Conservation (phyloP, 495 filamentous ascomycete species). For the Cryomyces minteri region DNA sequence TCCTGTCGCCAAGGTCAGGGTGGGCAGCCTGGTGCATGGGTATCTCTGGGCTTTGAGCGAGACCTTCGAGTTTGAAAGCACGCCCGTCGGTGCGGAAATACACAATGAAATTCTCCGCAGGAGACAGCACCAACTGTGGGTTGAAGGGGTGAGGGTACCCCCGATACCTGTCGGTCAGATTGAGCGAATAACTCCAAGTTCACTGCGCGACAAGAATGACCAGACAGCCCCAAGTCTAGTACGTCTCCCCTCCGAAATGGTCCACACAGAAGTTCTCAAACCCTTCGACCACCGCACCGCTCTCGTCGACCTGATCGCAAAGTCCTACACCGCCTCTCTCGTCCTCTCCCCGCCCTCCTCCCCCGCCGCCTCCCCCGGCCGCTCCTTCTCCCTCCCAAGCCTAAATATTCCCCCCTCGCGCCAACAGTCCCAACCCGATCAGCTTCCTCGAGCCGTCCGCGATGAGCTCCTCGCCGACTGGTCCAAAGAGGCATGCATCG, state of each 20-base stretch:
- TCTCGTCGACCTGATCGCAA: slow-evolving; percentile 54
- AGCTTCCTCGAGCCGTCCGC: slow-evolving; percentile 34
- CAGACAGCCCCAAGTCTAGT: no score
- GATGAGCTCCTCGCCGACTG: slow-evolving; percentile 63
- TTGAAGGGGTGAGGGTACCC: slow-evolving; percentile 40
- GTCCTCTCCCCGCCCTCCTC: slow-evolving; percentile 43
- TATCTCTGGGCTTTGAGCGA: slow-evolving; percentile 68
- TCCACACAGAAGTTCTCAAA: slow-evolving; percentile 37
- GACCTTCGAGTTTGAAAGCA: slow-evolving; percentile 56
- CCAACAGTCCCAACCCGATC: slow-evolving; percentile 4
- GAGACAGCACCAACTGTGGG: slow-evolving; percentile 54
- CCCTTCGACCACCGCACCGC: slow-evolving; percentile 47
- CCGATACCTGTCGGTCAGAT: slow-evolving; percentile 32
- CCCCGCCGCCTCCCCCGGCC: slow-evolving; percentile 52
- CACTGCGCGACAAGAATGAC: slow-evolving; percentile 12
- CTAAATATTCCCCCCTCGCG: background rate
- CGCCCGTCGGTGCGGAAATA: slow-evolving; percentile 45
- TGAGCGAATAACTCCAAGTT: slow-evolving; percentile 9
- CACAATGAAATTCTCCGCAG: slow-evolving; percentile 57
- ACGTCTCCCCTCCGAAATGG: slow-evolving; percentile 24
- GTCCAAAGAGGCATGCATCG: slow-evolving; percentile 53
- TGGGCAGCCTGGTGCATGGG: slow-evolving; percentile 71
- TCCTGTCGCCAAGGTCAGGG: slow-evolving; percentile 45
- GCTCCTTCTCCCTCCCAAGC: slow-evolving; percentile 37
- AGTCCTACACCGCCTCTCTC: slow-evolving; percentile 37